Base-by-base conservation (phyloP, 2,329 filamentous ascomycete genomes). In the Zymoseptoria passerinii region DNA sequence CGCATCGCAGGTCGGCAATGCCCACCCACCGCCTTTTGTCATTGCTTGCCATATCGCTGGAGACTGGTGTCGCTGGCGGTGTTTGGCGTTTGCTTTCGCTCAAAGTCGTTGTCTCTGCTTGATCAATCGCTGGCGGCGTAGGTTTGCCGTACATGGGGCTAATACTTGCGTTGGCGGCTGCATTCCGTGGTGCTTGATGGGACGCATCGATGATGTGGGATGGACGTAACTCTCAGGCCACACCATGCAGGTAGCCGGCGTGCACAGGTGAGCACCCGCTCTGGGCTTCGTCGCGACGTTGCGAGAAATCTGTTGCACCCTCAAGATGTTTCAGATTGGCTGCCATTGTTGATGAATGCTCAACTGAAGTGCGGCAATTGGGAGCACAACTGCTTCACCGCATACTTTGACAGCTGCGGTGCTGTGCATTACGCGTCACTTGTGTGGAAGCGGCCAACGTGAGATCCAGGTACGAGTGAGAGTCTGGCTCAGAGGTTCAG, bases 381-480 rank as follows among this genome's bases (percentile, higher is more conserved):
- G 61, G 52, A 28, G 58, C 58, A 63, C 61, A 65, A 58, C 35
- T 53, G 58, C 51, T 50, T 48, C 60, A 65, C 61, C 44, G 61
- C 61, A 63, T 55, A 51, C 50, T 60, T 61, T 62, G 56, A 63
- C 58, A 62, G 55, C 58, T 62, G 61, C 61, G 48, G 63, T 65
- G 63, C 44, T 40, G 52, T 58, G 60, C 56, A 57, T 58, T 60
- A 58, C 59, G 61, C 59, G 62, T 58, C 60, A 57, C 61, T 13
- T 52, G 57, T 60, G 61, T 62, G 61, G 54, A 57, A 58, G 61
- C 61, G 57, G 56, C 54, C 60, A 65, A 65, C 61, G 63, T 65
- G 63, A 65, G 56, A 59, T 57, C 59, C 58, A 64, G 60, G 60
- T 55, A 59, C 60, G 49, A 61, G 50, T 59, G 59, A 23, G 48